phyloP scores from a whole-genome alignment of 2,329 filamentous ascomycete genomes.

The Fusarium pseudoanthophilum region DNA sequence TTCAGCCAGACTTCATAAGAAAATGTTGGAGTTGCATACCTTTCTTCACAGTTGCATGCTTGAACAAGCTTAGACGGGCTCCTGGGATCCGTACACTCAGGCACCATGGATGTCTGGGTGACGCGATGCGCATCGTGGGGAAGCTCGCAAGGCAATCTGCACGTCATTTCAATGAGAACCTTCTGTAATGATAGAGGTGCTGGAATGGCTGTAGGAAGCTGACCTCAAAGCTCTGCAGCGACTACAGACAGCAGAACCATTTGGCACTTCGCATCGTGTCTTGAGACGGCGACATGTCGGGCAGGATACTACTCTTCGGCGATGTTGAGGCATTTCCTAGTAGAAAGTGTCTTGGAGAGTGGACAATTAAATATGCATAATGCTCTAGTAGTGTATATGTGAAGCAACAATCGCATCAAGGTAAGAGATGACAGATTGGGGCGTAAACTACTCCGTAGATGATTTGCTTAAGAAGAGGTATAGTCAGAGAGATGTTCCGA shows the following conservation, averaged over 20 bases:
- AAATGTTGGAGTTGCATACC: neutral
- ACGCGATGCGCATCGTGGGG: neutral
- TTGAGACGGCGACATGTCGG: neutral
- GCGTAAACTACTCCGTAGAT: no score
- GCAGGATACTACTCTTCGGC: neutral
- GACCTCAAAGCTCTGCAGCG: neutral
- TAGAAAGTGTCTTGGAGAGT: no score
- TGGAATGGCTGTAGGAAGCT: accelerated
- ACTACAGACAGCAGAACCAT: neutral
- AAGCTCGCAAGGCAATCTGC: neutral
- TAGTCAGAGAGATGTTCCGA: neutral
- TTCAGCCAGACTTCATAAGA: accelerated
- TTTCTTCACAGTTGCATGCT: neutral
- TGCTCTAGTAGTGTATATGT: accelerated
- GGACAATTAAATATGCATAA: accelerated
- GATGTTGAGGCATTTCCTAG: neutral
- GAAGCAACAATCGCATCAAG: no score
- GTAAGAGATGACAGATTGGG: no score
- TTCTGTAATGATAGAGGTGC: accelerated
- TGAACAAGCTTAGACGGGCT: neutral
- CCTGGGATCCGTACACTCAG: accelerated
- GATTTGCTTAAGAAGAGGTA: no score
- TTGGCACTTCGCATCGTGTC: neutral
- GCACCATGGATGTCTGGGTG: no score
- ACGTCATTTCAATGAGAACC: accelerated